Conservation (phyloP, 2,329 filamentous ascomycete genomes). For the Aspergillus sp. region DNA sequence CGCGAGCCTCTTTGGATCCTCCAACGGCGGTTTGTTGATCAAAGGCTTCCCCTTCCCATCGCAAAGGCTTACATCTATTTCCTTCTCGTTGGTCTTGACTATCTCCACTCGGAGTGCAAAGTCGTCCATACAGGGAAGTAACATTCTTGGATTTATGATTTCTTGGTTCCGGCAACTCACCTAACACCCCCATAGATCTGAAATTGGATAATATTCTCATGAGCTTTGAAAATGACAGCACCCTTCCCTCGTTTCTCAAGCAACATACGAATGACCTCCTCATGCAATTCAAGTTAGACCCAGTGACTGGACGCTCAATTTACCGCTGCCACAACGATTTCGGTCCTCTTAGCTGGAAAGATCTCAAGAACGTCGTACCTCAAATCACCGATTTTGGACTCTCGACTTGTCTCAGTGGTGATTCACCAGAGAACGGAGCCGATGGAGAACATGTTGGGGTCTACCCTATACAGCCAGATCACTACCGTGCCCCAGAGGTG, state of each 20-base stretch:
- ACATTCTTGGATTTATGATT: neutral
- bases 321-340: constrained; percentile 25
- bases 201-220: constrained; percentile 44
- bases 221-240: constrained; percentile 23
- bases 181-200: too few species aligned
- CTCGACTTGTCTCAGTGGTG: constrained; percentile 12
- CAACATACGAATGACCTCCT: constrained; percentile 10
- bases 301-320: constrained; percentile 10
- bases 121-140: constrained; percentile 11
- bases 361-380: constrained; percentile 18
- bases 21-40: constrained; percentile 23
- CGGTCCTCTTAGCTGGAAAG: constrained; percentile 14
- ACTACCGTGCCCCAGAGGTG: constrained; percentile 37
- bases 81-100: constrained; percentile 41
- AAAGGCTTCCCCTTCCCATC: constrained; percentile 23
- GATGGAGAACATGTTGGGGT: constrained; percentile 22
- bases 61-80: constrained; percentile 31
- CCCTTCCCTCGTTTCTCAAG: constrained; percentile 21
- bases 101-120: constrained; percentile 39
- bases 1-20: constrained; percentile 35
- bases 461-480: constrained; percentile 43
- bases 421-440: constrained; percentile 4
- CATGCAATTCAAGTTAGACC: constrained; percentile 17
- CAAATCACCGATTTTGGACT: constrained; percentile 23
- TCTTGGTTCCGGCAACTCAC: neutral